These are phyloP conservation scores for Isatis tinctoria DNA, from an alignment of 345 rosid genomes.

Conservation along the genomic window DNA sequence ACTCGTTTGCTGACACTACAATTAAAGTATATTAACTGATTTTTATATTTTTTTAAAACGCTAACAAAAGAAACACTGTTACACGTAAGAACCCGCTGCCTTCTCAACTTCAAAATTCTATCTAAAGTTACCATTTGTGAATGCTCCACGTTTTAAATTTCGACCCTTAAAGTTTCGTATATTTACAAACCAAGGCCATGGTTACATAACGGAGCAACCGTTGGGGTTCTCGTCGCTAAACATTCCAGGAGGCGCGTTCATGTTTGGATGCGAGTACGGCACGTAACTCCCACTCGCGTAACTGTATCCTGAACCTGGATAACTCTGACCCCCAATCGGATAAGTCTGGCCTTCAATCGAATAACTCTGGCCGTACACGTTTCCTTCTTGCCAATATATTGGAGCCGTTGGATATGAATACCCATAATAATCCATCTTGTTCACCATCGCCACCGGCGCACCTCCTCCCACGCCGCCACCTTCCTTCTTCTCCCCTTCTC, in stretches of 20 bases:
- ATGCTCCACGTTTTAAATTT: not conserved
- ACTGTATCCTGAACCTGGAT: constrained; percentile 32
- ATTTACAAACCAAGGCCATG: not conserved
- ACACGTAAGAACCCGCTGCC: constrained; percentile 20
- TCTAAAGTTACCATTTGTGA: not conserved
- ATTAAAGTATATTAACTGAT: constrained; percentile 2
- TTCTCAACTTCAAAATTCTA: constrained; percentile 13
- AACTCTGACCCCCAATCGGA: constrained; percentile 17
- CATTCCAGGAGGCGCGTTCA: constrained; percentile 27
- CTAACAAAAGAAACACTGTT: constrained; percentile 16
- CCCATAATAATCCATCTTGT: constrained; percentile 49
- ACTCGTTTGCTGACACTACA: constrained; percentile 3
- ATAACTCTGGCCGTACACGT: constrained; percentile 31
- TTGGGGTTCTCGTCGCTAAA: constrained; percentile 39
- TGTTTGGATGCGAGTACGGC: constrained; percentile 31
- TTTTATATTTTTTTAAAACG: not conserved
- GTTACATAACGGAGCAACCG: constrained; percentile 30
- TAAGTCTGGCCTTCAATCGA: constrained; percentile 17
- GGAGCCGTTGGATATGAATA: constrained; percentile 38
- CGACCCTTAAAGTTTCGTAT: not conserved
- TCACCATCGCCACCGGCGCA: constrained; percentile 30
- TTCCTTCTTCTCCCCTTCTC: constrained; percentile 24
- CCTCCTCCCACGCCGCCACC: constrained; percentile 30
- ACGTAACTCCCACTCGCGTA: constrained; percentile 27
- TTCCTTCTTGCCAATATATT: constrained; percentile 46